Conservation (phyloP, 192 early-diverging fungal species). For the Endogone sp. region DNA sequence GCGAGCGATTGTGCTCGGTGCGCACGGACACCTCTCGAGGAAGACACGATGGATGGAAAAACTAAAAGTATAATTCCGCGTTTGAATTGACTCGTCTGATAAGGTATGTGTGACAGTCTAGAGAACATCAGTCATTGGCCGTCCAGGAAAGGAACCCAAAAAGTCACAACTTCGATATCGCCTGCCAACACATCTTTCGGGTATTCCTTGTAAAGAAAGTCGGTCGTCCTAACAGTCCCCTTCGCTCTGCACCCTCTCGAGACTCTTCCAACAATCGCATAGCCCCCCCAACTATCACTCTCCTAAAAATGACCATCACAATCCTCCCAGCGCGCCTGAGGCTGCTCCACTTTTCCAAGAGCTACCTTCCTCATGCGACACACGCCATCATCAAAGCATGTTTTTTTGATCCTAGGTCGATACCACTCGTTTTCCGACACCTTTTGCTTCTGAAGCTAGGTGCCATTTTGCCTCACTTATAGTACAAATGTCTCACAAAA, state of each 20-base stretch:
- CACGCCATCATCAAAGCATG: constrained; percentile 59
- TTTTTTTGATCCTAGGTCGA: constrained; percentile 46
- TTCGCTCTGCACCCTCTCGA: neutral
- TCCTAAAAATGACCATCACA: constrained; percentile 41
- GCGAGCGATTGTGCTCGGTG: neutral
- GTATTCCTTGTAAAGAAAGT: no score
- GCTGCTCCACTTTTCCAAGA: constrained; percentile 57
- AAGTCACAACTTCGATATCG: neutral
- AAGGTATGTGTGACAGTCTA: neutral
- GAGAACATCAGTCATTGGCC: neutral
- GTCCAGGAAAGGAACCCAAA: neutral
- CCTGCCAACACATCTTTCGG: neutral
- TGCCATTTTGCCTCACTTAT: no score
- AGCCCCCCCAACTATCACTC: neutral
- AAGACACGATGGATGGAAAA: neutral
- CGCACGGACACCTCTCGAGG: neutral
- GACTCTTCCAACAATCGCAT: neutral
- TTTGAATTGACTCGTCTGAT: neutral
- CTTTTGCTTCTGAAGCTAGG: no score
- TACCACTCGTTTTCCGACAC: no score
- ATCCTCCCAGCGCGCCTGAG: constrained; percentile 56
- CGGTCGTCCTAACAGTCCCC: no score
- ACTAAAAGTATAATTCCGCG: neutral
- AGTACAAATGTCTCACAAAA: no score
- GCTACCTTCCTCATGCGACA: constrained; percentile 43